Conservation (phyloP, 2,329 filamentous ascomycete species). For the Alternaria postmessia region DNA sequence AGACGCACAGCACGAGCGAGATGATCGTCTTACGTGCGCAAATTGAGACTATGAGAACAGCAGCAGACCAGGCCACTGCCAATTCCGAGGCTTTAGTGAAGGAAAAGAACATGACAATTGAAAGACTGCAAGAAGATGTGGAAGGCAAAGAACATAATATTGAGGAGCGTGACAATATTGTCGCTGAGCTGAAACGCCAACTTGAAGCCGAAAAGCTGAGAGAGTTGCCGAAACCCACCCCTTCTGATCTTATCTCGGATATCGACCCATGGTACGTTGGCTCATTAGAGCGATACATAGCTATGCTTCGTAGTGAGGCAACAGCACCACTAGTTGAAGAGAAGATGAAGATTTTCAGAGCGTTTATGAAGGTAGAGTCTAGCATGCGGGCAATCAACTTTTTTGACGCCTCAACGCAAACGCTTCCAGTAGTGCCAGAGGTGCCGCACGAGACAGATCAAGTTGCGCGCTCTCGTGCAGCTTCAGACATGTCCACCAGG, state of each 20-base stretch:
- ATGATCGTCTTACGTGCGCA: conserved; percentile 29
- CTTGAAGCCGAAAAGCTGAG: conserved; percentile 37
- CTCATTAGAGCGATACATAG: conserved; percentile 63
- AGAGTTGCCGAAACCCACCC: conserved; percentile 31
- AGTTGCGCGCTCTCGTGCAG: conserved; percentile 1
- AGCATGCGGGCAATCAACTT: conserved; percentile 55
- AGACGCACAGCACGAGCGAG: conserved; percentile 27
- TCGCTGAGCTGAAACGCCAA: conserved; percentile 11
- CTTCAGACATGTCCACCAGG: conserved; percentile 14
- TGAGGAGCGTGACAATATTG: conserved; percentile 7
- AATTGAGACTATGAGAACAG: conserved; percentile 26
- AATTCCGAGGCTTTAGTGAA: conserved; percentile 32
- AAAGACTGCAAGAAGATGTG: conserved; percentile 43
- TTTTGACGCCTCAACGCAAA: conserved; percentile 38
- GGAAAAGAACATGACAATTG: conserved; percentile 42
- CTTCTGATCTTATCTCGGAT: conserved; percentile 57
- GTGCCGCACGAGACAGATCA: conserved; percentile 8
- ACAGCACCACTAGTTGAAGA: conserved; percentile 57
- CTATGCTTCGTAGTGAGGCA: conserved; percentile 63
- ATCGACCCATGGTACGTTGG: conserved; percentile 66
- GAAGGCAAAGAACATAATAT: conserved; percentile 38
- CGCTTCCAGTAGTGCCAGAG: conserved; percentile 11
- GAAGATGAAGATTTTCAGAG: conserved; percentile 62
- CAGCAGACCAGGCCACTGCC: conserved; percentile 31
- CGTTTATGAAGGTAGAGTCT: conserved; percentile 54